Base-by-base conservation (phyloP, 129 eudicot species). In the Dittrichia graveolens region DNA sequence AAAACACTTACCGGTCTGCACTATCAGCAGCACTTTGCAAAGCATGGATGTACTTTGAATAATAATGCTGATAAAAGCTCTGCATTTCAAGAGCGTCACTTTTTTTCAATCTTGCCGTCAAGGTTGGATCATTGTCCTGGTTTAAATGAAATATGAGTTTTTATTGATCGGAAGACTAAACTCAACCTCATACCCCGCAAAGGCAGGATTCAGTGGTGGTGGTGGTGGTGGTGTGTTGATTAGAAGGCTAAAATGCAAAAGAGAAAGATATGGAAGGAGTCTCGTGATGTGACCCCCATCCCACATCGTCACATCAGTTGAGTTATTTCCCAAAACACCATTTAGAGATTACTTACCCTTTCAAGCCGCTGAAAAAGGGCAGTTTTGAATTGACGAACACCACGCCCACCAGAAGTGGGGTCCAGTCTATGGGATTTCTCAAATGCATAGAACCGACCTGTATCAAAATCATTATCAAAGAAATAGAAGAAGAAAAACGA, bases 1-100 rank as follows among this genome's bases (percentile, higher is more conserved):
- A 43, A 48, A 54, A 48, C 37, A 78, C 92, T 67, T 62, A 91
- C 97, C 95, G 89, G 79, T 91, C 90, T 42, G 95, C 89, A 79
- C 85, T 91, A 54, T 88, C 92, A 72, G 95, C 95, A 56, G 92
- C 97, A 91, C 73, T 91, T 78, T 91, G 97, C 79, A 91, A 79
- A 60, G 97, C 97, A 63, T 88, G 95, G 74, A 87, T 91, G 78
- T 91, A 91, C 76, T 88, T 85, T 65, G 81, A 83, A 79, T 91
- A 88, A 66, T 85, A 91, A 78, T 88, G 97, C 74, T 86, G 88
- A 82, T 91, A 91, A 85, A 91, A 91, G 82, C 92, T 91, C 82
- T 86, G 95, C 95, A 91, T 91, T 78, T 91, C 95, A 41, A 88
- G 85, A 13, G 92, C 95, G 71, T 91, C 97, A 62, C 90, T 91